Conservation (phyloP, 768 basidiomycete species). For the Pulveroboletus frians region DNA sequence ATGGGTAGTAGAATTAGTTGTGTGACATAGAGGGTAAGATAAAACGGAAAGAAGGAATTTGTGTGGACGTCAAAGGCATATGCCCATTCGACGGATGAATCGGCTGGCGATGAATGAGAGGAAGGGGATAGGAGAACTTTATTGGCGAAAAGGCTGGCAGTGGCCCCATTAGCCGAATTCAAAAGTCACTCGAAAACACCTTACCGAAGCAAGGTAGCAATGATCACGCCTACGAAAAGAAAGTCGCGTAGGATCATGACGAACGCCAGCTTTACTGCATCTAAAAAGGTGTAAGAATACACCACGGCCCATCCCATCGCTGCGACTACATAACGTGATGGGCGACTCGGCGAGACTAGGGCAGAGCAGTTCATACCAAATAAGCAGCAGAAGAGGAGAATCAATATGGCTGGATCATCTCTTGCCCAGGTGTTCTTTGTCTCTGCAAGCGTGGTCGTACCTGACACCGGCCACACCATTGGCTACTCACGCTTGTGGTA, state of each 20-base stretch:
- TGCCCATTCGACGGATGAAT: slow-evolving; percentile 80
- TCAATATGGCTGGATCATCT: slow-evolving; percentile 93
- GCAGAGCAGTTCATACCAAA: slow-evolving; percentile 41
- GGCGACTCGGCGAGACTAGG: neutral
- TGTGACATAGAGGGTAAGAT: slow-evolving; percentile 83
- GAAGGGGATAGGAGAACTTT: slow-evolving; percentile 64
- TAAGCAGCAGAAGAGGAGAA: slow-evolving; percentile 78
- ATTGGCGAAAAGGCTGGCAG: slow-evolving; percentile 62
- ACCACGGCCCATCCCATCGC: slow-evolving; percentile 84
- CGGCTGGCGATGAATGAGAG: slow-evolving; percentile 64
- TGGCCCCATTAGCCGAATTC: slow-evolving; percentile 10
- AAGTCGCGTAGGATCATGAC: slow-evolving; percentile 90
- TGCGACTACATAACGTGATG: slow-evolving; percentile 46
- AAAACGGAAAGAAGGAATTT: slow-evolving; percentile 94
- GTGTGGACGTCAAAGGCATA: slow-evolving; percentile 97
- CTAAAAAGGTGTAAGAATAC: slow-evolving; percentile 57
- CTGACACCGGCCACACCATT: neutral
- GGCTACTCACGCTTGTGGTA: slow-evolving; percentile 83
- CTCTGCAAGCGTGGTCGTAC: slow-evolving; percentile 44
- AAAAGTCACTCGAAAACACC: neutral
- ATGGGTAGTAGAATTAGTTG: slow-evolving; percentile 85
- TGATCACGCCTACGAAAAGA: slow-evolving; percentile 67
- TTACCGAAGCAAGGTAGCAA: slow-evolving; percentile 75
- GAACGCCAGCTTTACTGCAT: slow-evolving; percentile 60
- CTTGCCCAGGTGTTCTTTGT: slow-evolving; percentile 98